Percentiles rank a stretch among this genome's conserved stretches.
phyloP scores from a whole-genome alignment of 2,329 filamentous ascomycete genomes.

The Trichoderma asperellum region DNA sequence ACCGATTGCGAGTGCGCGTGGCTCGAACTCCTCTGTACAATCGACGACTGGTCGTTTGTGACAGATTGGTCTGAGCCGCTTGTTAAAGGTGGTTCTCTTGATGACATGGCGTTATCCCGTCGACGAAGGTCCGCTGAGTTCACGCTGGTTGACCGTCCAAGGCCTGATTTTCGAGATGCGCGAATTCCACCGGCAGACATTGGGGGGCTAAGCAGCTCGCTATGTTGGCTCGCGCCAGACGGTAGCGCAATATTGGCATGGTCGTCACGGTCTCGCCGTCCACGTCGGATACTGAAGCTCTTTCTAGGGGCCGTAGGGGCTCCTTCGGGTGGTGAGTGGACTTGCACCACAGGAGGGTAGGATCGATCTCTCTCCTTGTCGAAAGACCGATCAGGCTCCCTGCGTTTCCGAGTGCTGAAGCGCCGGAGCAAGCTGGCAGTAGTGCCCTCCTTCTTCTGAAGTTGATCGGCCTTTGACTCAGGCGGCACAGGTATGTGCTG shows the following conservation, averaged over 20 bases:
- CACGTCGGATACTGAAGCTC: slow-evolving; percentile 80
- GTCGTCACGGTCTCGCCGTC: slow-evolving; percentile 59
- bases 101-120: slow-evolving; percentile 53
- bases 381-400: slow-evolving; percentile 63
- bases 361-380: slow-evolving; percentile 67
- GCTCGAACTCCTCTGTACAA: slow-evolving; percentile 51
- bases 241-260: slow-evolving; percentile 51
- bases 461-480: slow-evolving; percentile 63
- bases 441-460: slow-evolving; percentile 81
- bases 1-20: slow-evolving; percentile 60
- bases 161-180: slow-evolving; percentile 64
- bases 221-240: slow-evolving; percentile 67
- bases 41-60: slow-evolving; percentile 55
- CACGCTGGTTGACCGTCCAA: slow-evolving; percentile 88
- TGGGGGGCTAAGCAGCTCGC: slow-evolving; percentile 77
- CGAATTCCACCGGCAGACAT: slow-evolving; percentile 60
- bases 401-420: slow-evolving; percentile 84
- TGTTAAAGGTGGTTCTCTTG: slow-evolving; percentile 70
- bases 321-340: slow-evolving; percentile 75
- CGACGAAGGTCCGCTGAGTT: slow-evolving; percentile 83
- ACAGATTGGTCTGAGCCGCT: slow-evolving; percentile 80
- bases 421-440: slow-evolving; percentile 82
- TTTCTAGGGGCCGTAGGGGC: slow-evolving; percentile 67
- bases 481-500: slow-evolving; percentile 45
- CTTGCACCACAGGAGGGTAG: slow-evolving; percentile 72